A percentile compares a stretch with the other conserved stretches of the same genome.
Conservation (phyloP, 192 early-diverging fungal species). For the Coemansia sp. region DNA sequence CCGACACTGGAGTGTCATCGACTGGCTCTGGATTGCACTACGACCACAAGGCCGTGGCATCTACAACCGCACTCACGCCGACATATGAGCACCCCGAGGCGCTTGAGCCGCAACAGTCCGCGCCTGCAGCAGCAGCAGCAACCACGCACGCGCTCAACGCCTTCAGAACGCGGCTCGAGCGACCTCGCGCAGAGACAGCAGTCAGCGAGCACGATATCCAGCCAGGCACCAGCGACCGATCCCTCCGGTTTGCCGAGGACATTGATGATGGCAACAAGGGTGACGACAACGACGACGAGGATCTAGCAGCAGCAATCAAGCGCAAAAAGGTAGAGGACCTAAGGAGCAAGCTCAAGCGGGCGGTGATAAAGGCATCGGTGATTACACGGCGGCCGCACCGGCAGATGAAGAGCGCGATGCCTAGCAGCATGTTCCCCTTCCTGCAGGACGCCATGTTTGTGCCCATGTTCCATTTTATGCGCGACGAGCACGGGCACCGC, state of each 20-base stretch:
- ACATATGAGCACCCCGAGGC: conserved; percentile 6
- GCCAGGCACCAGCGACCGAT: not conserved
- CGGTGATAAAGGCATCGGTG: conserved; percentile 51
- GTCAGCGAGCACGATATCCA: not conserved
- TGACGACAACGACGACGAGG: conserved; percentile 23
- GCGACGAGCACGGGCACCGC: conserved; percentile 53
- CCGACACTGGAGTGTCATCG: conserved; percentile 39
- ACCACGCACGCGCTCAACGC: not conserved
- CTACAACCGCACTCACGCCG: conserved; percentile 43
- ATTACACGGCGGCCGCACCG: conserved; percentile 43
- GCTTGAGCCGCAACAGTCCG: not conserved
- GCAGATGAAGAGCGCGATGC: conserved; percentile 41
- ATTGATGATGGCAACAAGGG: not conserved
- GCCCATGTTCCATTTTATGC: conserved; percentile 58
- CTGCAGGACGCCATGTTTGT: conserved; percentile 58
- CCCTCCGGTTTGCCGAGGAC: not conserved
- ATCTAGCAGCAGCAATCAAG: conserved; percentile 7
- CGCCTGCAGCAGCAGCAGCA: not conserved
- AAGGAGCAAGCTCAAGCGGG: conserved; percentile 42
- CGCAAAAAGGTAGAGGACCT: conserved; percentile 42
- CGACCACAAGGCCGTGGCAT: conserved; percentile 30
- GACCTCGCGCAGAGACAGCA: no score
- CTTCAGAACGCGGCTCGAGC: not conserved
- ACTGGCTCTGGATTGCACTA: conserved; percentile 31
- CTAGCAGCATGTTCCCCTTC: conserved; percentile 52